These are phyloP conservation scores for Pythium chondricola DNA, from an alignment of 352 stramenopile species.

Conservation along the genomic window DNA sequence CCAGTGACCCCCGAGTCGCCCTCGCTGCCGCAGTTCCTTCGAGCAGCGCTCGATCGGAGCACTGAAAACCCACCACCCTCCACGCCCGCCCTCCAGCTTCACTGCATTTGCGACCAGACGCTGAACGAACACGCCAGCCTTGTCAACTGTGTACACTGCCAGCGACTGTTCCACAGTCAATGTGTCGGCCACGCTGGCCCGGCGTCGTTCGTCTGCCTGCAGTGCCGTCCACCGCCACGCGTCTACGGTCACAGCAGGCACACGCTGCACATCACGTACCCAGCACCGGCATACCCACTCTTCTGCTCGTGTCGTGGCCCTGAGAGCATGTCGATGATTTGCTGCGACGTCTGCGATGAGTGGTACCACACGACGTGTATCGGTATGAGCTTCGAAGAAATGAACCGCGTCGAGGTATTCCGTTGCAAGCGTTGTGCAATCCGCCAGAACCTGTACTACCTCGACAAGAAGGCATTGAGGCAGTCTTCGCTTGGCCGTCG, in stretches of 20 bases:
- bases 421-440: conserved; percentile 63
- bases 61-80: conserved; percentile 6
- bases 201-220: conserved; percentile 19
- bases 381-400: conserved; percentile 39
- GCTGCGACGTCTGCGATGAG: conserved; percentile 84
- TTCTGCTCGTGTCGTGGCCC: conserved; percentile 70
- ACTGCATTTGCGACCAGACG: conserved; percentile 72
- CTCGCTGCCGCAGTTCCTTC: conserved; percentile 39
- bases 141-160: conserved; percentile 44
- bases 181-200: conserved; percentile 29
- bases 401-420: conserved; percentile 66
- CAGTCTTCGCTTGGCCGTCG: conserved; percentile 38
- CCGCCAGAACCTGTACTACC: conserved; percentile 59
- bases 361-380: conserved; percentile 80
- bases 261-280: no score
- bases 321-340: conserved; percentile 78
- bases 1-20: conserved; percentile 23
- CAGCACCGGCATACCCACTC: conserved; percentile 18
- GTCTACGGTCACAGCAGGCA: conserved; percentile 1
- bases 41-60: conserved; percentile 30
- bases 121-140: conserved; percentile 42
- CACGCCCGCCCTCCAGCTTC: conserved; percentile 24
- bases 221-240: conserved; percentile 12
- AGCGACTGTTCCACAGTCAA: conserved; percentile 45
- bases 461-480: conserved; percentile 51